Evolutionary conservation across 2,329 filamentous ascomycete genomes (phyloP), one percentile per base, ranked within the genome.

Genomic region (Clonostachys solani): DNA sequence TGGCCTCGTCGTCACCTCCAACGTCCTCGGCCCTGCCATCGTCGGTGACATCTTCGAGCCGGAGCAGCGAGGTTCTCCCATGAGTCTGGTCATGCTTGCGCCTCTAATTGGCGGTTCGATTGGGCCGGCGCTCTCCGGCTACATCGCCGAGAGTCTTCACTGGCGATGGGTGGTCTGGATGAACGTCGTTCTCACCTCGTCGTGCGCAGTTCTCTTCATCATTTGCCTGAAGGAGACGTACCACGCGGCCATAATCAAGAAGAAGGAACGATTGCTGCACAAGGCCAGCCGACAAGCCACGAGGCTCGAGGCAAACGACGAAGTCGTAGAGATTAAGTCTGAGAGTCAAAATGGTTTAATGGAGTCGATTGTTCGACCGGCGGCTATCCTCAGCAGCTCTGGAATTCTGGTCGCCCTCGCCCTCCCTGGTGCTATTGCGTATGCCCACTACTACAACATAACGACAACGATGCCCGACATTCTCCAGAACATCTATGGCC

Each of bases 1-100:
- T 0, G 85, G 84, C 1, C 68, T 81, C 36, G 82, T 81, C 5
- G 81, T 83, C 9, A 81, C 83, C 3, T 77, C 79, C 3, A 84
- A 83, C 52, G 81, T 84, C 9, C 67, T 86, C 16, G 81, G 77
- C 51, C 82, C 82, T 1, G 78, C 81, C 18, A 80, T 86, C 45
- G 73, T 86, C 16, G 82, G 81, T 19, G 83, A 86, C 57, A 76
- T 85, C 52, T 84, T 84, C 56, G 61, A 66, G 3, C 65, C 73
- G 1, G 81, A 84, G 47, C 66, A 79, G 57, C 68, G 81, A 13
- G 82, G 81, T 18, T 71, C 72, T 1, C 74, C 81, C 8, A 79
- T 86, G 73, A 79, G 74, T 54, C 49, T 79, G 40, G 65, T 83
- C 42, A 75, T 75, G 59, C 62, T 84, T 3, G 77, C 80, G 3